These are phyloP conservation scores for Chrysanthemum seticuspe DNA, from an alignment of 129 eudicot genomes.

Conservation along the genomic window DNA sequence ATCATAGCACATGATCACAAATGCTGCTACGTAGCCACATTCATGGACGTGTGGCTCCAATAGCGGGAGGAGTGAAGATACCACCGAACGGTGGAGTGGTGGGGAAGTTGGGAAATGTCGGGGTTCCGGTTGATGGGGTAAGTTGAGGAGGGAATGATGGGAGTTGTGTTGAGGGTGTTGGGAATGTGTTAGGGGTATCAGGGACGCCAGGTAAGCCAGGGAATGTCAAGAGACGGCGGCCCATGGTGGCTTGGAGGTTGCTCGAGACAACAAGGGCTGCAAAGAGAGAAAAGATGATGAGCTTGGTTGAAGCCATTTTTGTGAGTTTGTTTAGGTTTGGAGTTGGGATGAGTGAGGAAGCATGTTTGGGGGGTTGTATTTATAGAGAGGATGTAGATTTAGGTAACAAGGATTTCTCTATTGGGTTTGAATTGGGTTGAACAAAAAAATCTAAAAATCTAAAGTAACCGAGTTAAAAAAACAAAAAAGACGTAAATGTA, in stretches of 20 bases:
- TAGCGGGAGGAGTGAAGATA: slow-evolving; percentile 19
- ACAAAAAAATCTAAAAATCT: too few species aligned
- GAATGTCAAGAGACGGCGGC: slow-evolving; percentile 30
- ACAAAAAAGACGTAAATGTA: too few species aligned
- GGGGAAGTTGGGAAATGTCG: slow-evolving; percentile 27
- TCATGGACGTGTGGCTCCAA: slow-evolving; percentile 22
- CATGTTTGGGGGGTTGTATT: neutral
- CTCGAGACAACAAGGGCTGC: slow-evolving; percentile 18
- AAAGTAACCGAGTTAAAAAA: too few species aligned
- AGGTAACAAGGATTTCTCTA: too few species aligned
- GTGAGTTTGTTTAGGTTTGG: neutral
- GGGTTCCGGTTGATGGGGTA: slow-evolving; percentile 24
- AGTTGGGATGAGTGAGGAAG: slow-evolving; percentile 18
- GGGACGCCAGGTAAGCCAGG: slow-evolving; percentile 29
- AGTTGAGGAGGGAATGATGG: slow-evolving; percentile 24
- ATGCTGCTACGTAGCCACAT: neutral
- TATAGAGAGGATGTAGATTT: neutral
- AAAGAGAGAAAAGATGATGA: slow-evolving; percentile 26
- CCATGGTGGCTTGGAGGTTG: slow-evolving; percentile 22
- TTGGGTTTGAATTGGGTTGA: too few species aligned
- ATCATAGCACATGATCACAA: slow-evolving; percentile 1
- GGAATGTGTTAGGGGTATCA: slow-evolving; percentile 1
- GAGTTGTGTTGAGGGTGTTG: slow-evolving; percentile 7
- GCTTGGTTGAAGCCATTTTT: slow-evolving; percentile 22
- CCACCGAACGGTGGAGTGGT: slow-evolving; percentile 24